A percentile compares a stretch with the other conserved stretches of the same genome.
phyloP scores from a whole-genome alignment of 371 early-diverging fungal species.

The Batkoa obscura region DNA sequence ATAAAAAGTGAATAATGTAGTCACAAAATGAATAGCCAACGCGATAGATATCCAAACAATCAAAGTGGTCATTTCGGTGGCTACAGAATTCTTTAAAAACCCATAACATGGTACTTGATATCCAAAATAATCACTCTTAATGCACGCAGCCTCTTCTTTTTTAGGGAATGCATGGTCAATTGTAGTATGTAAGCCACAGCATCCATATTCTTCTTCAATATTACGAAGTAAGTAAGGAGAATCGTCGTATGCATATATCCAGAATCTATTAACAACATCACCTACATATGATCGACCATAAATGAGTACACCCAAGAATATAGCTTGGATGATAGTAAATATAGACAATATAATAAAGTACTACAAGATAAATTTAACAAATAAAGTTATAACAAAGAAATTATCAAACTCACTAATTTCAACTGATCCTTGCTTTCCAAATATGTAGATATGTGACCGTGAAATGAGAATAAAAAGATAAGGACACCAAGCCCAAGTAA shows the following conservation, averaged over 20 bases:
- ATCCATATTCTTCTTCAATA: neutral
- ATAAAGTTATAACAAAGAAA: too few relatives aligned
- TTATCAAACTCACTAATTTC: too few relatives aligned
- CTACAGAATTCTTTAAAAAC: neutral
- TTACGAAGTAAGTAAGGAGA: neutral
- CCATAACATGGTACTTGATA: neutral
- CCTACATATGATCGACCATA: neutral
- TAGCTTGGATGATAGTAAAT: neutral
- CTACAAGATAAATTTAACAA: neutral
- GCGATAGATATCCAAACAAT: neutral
- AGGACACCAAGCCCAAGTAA: too few relatives aligned
- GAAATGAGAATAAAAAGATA: too few relatives aligned
- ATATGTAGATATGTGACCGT: too few relatives aligned
- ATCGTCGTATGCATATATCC: neutral
- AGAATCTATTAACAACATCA: neutral
- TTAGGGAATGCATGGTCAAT: conserved; percentile 2
- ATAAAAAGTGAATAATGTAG: too few relatives aligned
- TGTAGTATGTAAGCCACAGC: neutral
- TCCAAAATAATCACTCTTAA: neutral
- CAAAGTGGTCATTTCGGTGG: neutral
- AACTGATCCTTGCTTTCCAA: too few relatives aligned
- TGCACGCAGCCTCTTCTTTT: neutral
- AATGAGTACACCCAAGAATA: neutral
- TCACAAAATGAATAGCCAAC: neutral
- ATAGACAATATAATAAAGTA: neutral